Evolutionary conservation across 2,329 filamentous ascomycete genomes (phyloP).

Genomic region (Pseudogymnoascus destructans): DNA sequence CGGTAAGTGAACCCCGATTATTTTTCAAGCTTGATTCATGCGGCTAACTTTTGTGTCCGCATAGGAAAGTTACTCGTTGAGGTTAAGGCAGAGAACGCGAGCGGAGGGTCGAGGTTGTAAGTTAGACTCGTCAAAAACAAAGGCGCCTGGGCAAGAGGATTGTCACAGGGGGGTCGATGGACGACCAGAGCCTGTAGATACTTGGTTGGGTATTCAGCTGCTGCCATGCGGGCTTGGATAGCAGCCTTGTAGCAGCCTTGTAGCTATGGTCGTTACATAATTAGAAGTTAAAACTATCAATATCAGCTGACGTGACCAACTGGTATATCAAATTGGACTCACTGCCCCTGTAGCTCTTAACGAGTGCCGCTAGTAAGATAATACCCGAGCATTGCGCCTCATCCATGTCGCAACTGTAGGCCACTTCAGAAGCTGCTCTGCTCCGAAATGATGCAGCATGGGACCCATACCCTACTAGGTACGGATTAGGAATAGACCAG

Average conservation of each 20-base stretch:
- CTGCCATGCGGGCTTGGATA: background rate
- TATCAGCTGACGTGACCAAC: background rate
- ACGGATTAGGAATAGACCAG: too few species aligned
- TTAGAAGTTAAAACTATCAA: background rate
- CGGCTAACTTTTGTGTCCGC: background rate
- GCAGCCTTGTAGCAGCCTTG: background rate
- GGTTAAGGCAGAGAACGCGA: constrained; percentile 30
- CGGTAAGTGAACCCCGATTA: constrained; percentile 31
- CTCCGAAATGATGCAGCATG: too few species aligned
- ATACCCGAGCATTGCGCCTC: background rate
- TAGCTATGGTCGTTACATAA: background rate
- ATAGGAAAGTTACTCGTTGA: constrained; percentile 42
- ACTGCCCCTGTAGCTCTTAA: background rate
- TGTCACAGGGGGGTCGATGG: background rate
- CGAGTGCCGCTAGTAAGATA: background rate
- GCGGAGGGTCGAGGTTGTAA: constrained; percentile 25
- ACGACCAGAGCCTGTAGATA: background rate
- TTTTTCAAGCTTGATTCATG: background rate
- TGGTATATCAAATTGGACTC: background rate
- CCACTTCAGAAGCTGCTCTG: too few species aligned
- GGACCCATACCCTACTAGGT: too few species aligned
- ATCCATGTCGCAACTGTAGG: too few species aligned
- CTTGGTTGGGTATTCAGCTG: background rate
- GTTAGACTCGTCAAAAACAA: background rate
- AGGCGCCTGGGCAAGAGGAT: background rate